phyloP scores from a whole-genome alignment of 75 land plant species.

The Sequoiadendron giganteum region DNA sequence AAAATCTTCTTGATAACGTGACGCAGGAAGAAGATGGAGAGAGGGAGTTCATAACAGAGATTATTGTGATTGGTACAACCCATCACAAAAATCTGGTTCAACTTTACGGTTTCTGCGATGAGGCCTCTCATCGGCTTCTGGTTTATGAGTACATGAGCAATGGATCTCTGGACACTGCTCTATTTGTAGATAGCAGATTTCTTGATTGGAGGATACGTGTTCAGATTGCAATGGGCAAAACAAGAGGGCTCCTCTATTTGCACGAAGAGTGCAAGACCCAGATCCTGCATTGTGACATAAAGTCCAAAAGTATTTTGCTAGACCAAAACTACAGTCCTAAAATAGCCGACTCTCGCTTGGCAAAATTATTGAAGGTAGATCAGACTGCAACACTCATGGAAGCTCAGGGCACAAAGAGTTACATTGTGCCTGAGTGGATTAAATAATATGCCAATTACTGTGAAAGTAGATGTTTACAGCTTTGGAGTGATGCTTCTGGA shows the following conservation, averaged over 20 bases:
- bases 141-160: conserved; percentile 36
- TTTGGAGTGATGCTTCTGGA: background rate
- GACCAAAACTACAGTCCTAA: conserved; percentile 23
- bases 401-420: conserved; percentile 29
- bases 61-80: background rate
- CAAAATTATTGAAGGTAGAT: conserved; percentile 28
- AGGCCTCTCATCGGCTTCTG: background rate
- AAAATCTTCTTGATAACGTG: conserved; percentile 2
- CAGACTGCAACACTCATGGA: conserved; percentile 13
- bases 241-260: conserved; percentile 57
- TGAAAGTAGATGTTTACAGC: background rate
- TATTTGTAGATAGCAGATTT: background rate
- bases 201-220: conserved; percentile 33
- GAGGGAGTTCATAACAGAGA: conserved; percentile 17
- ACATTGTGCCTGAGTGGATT: background rate
- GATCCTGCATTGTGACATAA: conserved; percentile 76
- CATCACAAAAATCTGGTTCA: background rate
- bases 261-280: conserved; percentile 51
- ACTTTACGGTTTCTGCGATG: background rate
- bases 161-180: conserved; percentile 14
- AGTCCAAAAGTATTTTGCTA: conserved; percentile 34
- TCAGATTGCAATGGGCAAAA: conserved; percentile 39
- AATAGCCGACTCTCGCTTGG: conserved; percentile 41
- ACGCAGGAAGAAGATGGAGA: conserved; percentile 11
- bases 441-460: conserved; percentile 13